phyloP scores from a whole-genome alignment of 2,329 filamentous ascomycete species.

The Penicillium sp. region DNA sequence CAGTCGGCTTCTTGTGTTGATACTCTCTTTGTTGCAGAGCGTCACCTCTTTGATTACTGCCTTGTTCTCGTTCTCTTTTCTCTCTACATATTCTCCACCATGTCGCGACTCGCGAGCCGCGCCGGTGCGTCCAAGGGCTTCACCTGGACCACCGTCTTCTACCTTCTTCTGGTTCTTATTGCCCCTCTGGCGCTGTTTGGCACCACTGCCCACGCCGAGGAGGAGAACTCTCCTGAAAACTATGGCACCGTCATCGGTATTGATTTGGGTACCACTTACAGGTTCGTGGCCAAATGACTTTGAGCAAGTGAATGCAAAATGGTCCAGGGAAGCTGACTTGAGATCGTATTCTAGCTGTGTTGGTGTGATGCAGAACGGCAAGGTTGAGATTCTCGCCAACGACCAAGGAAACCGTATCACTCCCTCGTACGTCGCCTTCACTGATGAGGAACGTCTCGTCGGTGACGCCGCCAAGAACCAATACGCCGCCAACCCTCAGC shows the following conservation, averaged over 20 bases:
- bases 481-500: conserved; percentile 69
- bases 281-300: conserved; percentile 26
- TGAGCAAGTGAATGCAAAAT: neutral
- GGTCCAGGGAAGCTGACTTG: conserved; percentile 12
- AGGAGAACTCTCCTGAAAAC: conserved; percentile 59
- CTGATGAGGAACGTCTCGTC: conserved; percentile 91
- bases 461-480: conserved; percentile 98
- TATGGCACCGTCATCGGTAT: conserved; percentile 93
- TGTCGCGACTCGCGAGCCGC: conserved; percentile 54
- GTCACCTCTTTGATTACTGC: conserved; percentile 7
- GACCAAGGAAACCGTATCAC: conserved; percentile 96
- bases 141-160: conserved; percentile 79
- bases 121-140: conserved; percentile 63
- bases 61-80: conserved; percentile 4
- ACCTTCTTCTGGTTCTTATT: conserved; percentile 82
- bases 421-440: conserved; percentile 92
- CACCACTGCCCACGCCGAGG: conserved; percentile 60
- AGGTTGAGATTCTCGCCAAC: conserved; percentile 92
- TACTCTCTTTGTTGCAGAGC: conserved; percentile 3
- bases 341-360: conserved; percentile 63
- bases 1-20: conserved; percentile 9
- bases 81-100: conserved; percentile 33
- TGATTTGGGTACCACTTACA: conserved; percentile 83
- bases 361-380: conserved; percentile 92
- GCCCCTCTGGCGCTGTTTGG: conserved; percentile 79